A percentile compares a stretch with the other conserved stretches of the same genome.
phyloP scores from a whole-genome alignment of 495 filamentous ascomycete species.

The Xylaria curta region DNA sequence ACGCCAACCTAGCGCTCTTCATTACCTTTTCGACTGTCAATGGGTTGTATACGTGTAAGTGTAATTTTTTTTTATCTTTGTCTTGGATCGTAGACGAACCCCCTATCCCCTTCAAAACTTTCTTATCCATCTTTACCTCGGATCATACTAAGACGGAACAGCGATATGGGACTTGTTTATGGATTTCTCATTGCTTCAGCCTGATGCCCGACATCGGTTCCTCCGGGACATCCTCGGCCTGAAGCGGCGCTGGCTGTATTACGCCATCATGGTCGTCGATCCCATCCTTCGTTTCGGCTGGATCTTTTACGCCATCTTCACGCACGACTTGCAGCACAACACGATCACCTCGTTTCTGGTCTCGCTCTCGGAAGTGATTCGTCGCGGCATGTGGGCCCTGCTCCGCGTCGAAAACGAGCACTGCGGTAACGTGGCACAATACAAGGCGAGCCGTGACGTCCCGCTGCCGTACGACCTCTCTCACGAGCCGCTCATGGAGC shows the following conservation, averaged over 20 bases:
- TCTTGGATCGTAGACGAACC: too few relatives aligned
- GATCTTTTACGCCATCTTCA: conserved; percentile 92
- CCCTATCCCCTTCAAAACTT: too few relatives aligned
- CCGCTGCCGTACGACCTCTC: conserved; percentile 77
- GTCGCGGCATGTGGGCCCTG: conserved; percentile 86
- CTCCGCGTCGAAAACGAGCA: conserved; percentile 98
- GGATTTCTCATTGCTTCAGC: conserved; percentile 89
- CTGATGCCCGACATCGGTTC: conserved; percentile 69
- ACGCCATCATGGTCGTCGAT: conserved; percentile 80
- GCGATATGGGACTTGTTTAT: conserved; percentile 96
- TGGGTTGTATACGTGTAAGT: conserved; percentile 76
- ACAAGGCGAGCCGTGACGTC: conserved; percentile 81
- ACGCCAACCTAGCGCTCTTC: conserved; percentile 67
- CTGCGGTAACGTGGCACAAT: conserved; percentile 82
- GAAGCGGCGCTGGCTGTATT: conserved; percentile 81
- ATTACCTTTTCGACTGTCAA: conserved; percentile 82
- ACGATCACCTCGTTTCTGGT: conserved; percentile 78
- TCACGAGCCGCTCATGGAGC: conserved; percentile 43
- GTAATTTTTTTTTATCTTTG: too few relatives aligned
- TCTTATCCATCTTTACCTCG: background rate
- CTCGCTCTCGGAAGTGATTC: conserved; percentile 74
- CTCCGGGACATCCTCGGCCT: conserved; percentile 83
- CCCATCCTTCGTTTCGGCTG: conserved; percentile 92
- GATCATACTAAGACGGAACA: conserved; percentile 32
- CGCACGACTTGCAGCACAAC: conserved; percentile 77